Evolutionary conservation across 2,329 filamentous ascomycete species (phyloP).

Genomic region (Stylonectria norvegica): DNA sequence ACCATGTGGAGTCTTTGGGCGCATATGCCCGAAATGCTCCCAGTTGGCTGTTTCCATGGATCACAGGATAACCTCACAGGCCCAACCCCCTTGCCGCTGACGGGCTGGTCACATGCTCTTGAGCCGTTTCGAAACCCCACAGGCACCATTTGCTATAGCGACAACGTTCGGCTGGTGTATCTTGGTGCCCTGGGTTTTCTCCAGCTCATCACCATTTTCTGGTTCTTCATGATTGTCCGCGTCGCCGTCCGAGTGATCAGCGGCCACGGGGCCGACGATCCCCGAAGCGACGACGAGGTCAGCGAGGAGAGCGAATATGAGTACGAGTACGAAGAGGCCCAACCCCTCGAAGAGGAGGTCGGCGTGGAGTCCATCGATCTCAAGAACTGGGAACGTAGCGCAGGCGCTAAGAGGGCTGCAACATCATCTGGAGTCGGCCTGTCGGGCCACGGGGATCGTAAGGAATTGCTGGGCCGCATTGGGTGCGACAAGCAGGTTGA

Average conservation of each 20-base stretch:
- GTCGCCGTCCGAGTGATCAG: conserved; percentile 77
- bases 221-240: conserved; percentile 85
- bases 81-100: conserved; percentile 44
- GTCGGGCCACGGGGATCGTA: conserved; percentile 70
- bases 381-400: conserved; percentile 58
- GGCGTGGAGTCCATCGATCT: conserved; percentile 69
- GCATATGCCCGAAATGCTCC: conserved; percentile 61
- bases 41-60: conserved; percentile 70
- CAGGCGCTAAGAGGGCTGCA: conserved; percentile 50
- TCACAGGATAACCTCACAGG: conserved; percentile 52
- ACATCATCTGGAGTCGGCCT: conserved; percentile 58
- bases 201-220: conserved; percentile 75
- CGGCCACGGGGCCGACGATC: conserved; percentile 77
- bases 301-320: conserved; percentile 59
- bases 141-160: conserved; percentile 76
- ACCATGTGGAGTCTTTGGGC: conserved; percentile 68
- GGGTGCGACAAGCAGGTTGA: conserved; percentile 75
- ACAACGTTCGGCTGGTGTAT: conserved; percentile 72
- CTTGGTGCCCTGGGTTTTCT: conserved; percentile 73
- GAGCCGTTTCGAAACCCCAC: conserved; percentile 70
- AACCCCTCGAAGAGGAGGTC: conserved; percentile 68
- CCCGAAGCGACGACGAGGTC: conserved; percentile 74
- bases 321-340: conserved; percentile 51
- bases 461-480: conserved; percentile 77
- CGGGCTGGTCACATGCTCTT: conserved; percentile 60